Conservation (phyloP, 2,329 filamentous ascomycete species). For the Podosphaera fusca region DNA sequence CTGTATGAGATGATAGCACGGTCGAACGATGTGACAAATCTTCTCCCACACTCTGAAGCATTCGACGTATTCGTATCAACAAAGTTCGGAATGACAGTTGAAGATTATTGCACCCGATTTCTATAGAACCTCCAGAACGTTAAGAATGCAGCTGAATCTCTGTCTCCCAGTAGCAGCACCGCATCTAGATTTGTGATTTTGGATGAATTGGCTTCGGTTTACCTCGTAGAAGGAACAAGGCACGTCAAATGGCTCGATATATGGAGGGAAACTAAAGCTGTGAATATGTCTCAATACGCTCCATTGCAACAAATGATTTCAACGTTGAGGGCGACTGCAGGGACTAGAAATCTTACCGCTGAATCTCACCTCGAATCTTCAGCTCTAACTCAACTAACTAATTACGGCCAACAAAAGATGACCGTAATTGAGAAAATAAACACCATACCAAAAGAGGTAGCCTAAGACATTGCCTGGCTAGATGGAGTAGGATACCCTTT, state of each 20-base stretch:
- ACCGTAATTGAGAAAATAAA: too few species aligned
- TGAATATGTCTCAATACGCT: background rate
- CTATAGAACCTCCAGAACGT: background rate
- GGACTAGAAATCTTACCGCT: background rate
- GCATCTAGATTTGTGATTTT: background rate
- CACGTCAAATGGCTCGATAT: background rate
- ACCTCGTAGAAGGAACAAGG: background rate
- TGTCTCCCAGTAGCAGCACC: background rate
- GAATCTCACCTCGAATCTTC: background rate
- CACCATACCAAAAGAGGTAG: too few species aligned
- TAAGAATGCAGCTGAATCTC: background rate
- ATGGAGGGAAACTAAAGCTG: background rate
- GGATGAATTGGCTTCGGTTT: background rate
- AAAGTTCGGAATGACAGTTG: background rate
- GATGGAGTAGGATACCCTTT: too few species aligned
- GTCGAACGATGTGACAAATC: background rate
- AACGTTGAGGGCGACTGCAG: background rate
- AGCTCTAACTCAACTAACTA: too few species aligned
- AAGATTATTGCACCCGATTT: background rate
- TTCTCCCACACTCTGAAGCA: background rate
- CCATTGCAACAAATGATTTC: background rate
- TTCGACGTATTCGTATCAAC: background rate
- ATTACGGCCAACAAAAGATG: too few species aligned
- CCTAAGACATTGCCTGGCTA: too few species aligned
- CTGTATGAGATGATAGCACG: background rate